Evolutionary conservation across 2,329 filamentous ascomycete genomes (phyloP).

Genomic region (Fusarium tjaetaba): DNA sequence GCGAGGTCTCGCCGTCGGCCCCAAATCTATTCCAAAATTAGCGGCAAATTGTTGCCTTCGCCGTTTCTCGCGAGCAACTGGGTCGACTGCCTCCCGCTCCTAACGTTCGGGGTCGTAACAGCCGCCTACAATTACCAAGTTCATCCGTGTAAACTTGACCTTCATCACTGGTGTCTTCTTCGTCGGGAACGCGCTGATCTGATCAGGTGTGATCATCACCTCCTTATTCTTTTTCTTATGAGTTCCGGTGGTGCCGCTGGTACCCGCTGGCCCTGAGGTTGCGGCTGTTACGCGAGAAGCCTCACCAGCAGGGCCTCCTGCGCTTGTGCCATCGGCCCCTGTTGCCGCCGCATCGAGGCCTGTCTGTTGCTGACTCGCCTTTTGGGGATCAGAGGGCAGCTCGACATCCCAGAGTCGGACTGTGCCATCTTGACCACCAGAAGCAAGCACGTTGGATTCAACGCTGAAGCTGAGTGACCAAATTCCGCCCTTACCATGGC

Average conservation of each 20-base stretch:
- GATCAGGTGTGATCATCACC: conserved; percentile 88
- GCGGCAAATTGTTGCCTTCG: conserved; percentile 27
- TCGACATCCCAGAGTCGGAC: conserved; percentile 94
- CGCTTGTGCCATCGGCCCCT: conserved; percentile 53
- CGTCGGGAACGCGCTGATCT: conserved; percentile 93
- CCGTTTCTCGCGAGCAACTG: conserved; percentile 10
- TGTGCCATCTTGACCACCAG: conserved; percentile 89
- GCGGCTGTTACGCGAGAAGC: conserved; percentile 43
- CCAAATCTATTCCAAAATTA: conserved; percentile 34
- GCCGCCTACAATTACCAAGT: conserved; percentile 87
- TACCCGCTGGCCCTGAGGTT: conserved; percentile 43
- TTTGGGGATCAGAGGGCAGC: conserved; percentile 72
- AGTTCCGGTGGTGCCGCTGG: conserved; percentile 44
- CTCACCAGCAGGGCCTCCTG: conserved; percentile 42
- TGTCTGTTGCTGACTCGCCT: conserved; percentile 60
- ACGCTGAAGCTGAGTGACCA: conserved; percentile 94
- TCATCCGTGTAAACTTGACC: conserved; percentile 94
- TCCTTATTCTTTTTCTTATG: conserved; percentile 87
- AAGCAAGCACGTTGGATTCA: conserved; percentile 89
- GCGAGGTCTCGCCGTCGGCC: conserved; percentile 1
- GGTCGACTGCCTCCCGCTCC: conserved; percentile 30
- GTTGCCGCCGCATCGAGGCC: conserved; percentile 55
- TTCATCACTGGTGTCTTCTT: conserved; percentile 97
- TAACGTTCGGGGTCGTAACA: conserved; percentile 68
- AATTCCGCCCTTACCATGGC: conserved; percentile 92